Percentiles rank a stretch among this genome's conserved stretches.
phyloP scores from a whole-genome alignment of 108 stramenopile genomes.

The Schizochytrium sp. region DNA sequence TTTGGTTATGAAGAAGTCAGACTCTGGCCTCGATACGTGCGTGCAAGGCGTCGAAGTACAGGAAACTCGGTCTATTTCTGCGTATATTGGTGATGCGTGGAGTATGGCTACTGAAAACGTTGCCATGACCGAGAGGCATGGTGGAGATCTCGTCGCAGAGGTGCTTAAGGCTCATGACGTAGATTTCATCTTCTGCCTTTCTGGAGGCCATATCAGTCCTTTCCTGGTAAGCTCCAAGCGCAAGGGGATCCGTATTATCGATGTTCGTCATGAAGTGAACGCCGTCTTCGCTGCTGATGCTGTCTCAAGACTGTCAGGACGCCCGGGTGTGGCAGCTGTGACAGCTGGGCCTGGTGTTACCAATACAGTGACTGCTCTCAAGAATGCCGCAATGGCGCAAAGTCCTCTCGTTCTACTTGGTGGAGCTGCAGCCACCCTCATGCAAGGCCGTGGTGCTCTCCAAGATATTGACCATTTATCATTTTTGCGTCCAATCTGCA shows the following conservation, averaged over 20 bases:
- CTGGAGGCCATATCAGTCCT: conserved; percentile 57
- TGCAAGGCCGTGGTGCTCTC: conserved; percentile 53
- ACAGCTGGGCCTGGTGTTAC: conserved; percentile 58
- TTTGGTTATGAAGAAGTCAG: too few relatives aligned
- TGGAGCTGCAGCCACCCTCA: conserved; percentile 41
- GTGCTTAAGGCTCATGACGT: conserved; percentile 47
- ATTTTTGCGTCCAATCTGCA: conserved; percentile 31
- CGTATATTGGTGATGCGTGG: background rate
- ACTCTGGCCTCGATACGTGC: too few relatives aligned
- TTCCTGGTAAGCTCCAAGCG: conserved; percentile 42
- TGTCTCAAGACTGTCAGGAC: conserved; percentile 17
- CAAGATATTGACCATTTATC: conserved; percentile 56
- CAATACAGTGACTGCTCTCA: conserved; percentile 50
- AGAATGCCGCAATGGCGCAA: conserved; percentile 62
- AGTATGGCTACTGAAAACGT: conserved; percentile 46
- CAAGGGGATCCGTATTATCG: conserved; percentile 5
- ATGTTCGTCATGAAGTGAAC: conserved; percentile 49
- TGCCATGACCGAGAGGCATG: conserved; percentile 28
- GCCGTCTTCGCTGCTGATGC: conserved; percentile 56
- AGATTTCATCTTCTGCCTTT: conserved; percentile 30
- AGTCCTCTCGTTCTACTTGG: conserved; percentile 57
- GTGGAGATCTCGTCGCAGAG: conserved; percentile 52
- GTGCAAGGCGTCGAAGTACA: background rate
- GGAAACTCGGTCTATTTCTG: background rate
- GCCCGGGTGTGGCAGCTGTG: conserved; percentile 48